Evolutionary conservation across 371 early-diverging fungal species (phyloP).

Genomic region (Scutellospora calospora): DNA sequence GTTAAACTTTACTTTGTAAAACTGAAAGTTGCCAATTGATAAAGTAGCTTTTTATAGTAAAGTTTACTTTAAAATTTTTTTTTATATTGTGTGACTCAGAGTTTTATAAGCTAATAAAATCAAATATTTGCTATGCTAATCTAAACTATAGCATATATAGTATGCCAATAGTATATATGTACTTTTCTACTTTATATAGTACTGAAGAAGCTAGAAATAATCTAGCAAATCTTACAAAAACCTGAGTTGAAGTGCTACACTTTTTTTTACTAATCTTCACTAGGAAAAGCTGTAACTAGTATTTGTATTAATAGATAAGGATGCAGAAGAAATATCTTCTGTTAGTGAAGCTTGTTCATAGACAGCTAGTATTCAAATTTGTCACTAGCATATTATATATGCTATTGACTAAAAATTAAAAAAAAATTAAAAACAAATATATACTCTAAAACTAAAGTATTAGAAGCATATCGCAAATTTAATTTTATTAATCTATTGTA

Average conservation of each 20-base stretch:
- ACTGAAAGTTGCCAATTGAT: too few species aligned
- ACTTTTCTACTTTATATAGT: not conserved
- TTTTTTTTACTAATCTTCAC: not conserved
- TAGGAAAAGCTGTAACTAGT: too few species aligned
- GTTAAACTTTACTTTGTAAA: too few species aligned
- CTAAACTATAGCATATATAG: not conserved
- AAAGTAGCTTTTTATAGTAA: too few species aligned
- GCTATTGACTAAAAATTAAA: not conserved
- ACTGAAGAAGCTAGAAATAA: not conserved
- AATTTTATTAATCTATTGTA: slow-evolving; percentile 18
- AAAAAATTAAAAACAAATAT: slow-evolving; percentile 3
- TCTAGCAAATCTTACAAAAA: not conserved
- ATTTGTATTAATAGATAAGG: slow-evolving; percentile 7
- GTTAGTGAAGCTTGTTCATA: not conserved
- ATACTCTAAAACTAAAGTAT: not conserved
- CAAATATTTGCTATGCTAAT: too few species aligned
- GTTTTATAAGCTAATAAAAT: too few species aligned
- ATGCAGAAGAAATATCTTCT: not conserved
- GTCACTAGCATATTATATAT: not conserved
- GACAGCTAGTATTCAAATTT: not conserved
- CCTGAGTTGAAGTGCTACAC: not conserved
- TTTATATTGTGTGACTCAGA: too few species aligned
- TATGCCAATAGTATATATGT: not conserved
- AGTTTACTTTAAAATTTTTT: too few species aligned
- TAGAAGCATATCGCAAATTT: slow-evolving; percentile 6